Base-by-base conservation (phyloP, 2,329 filamentous ascomycete species). In the Aspergillus ochraceus region DNA sequence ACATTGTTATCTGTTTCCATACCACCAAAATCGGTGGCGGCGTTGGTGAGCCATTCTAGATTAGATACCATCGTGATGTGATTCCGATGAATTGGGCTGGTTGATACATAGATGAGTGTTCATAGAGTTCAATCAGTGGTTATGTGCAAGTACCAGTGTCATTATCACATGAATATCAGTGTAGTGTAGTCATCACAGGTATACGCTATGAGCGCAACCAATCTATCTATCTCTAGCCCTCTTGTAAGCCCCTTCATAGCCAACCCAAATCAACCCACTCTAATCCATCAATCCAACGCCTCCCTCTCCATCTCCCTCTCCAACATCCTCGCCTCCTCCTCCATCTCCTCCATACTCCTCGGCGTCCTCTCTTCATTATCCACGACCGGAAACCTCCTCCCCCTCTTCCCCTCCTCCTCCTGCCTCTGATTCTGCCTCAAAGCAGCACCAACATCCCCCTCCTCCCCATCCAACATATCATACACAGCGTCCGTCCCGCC, bases 361-460 rank as follows among this genome's bases (percentile, higher is more conserved):
- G 86, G 83, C 74, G 85, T 81, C 51, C 71, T 71, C 58, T 83
- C 85, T 69, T 93, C 86, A 79, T 84, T 80, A 66, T 83, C 81
- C 10, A 92, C 92, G 81, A 97, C 94, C 73, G 56, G 56, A 53
- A 58, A 58, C 20, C 92, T 85, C 6, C 90, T 82, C 73, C 81
- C 80, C 77, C 55, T 87, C 82, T 10, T 85, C 78, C 73, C 61
- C 60, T 68, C 52, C 66, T 71, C 58, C 57, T 55, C 68, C 62
- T 42, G 14, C 5, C 65, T 42, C 56, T 36, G 69, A 36, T 60
- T 63, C 42, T 54, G 67, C 70, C 49, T 68, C 68, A 93, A 80
- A 56, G 88, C 88, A 42, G 83, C 85, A 6, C 89, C 90, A 14
- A 98, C 80, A 77, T 98, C 90, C 0, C 93, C 94, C 64, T 92